phyloP scores from a whole-genome alignment of 306 rosid genomes.

The Urtica urens region DNA sequence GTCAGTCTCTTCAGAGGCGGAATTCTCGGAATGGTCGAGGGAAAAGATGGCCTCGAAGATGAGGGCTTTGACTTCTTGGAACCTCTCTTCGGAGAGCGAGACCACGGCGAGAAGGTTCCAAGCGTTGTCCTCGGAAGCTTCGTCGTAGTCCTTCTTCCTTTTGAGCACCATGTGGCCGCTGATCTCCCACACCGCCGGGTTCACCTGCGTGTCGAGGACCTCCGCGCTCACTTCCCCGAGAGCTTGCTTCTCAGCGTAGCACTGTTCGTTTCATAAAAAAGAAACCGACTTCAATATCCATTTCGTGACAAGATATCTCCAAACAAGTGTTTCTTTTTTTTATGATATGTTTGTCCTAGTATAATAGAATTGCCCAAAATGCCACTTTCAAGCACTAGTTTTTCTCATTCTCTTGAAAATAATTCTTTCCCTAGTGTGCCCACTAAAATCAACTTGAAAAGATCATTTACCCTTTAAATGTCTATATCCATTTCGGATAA shows the following conservation, averaged over 20 bases:
- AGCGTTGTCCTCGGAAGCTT: constrained; percentile 86
- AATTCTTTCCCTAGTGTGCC: too few relatives aligned
- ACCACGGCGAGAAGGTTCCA: constrained; percentile 94
- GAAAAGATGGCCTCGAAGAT: constrained; percentile 54
- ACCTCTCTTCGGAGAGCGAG: constrained; percentile 80
- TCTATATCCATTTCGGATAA: too few relatives aligned
- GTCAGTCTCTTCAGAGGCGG: constrained; percentile 4
- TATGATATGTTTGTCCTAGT: too few relatives aligned
- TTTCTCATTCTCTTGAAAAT: too few relatives aligned
- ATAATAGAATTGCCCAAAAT: too few relatives aligned
- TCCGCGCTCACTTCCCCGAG: constrained; percentile 86
- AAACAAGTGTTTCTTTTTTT: too few relatives aligned
- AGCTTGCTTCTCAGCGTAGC: constrained; percentile 97
- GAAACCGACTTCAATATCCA: too few relatives aligned
- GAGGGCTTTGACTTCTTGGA: constrained; percentile 65
- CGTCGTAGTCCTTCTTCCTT: constrained; percentile 82
- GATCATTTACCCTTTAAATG: too few relatives aligned
- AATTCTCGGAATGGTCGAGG: constrained; percentile 10
- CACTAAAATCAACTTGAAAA: too few relatives aligned
- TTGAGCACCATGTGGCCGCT: constrained; percentile 95
- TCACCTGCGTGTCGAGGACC: constrained; percentile 91
- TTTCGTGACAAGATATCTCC: too few relatives aligned
- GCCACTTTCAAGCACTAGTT: too few relatives aligned
- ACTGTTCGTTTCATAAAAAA: constrained; percentile 31
- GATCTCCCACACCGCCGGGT: constrained; percentile 98